Base-by-base conservation (phyloP, 2,329 filamentous ascomycete species). In the Diplodia corticola region DNA sequence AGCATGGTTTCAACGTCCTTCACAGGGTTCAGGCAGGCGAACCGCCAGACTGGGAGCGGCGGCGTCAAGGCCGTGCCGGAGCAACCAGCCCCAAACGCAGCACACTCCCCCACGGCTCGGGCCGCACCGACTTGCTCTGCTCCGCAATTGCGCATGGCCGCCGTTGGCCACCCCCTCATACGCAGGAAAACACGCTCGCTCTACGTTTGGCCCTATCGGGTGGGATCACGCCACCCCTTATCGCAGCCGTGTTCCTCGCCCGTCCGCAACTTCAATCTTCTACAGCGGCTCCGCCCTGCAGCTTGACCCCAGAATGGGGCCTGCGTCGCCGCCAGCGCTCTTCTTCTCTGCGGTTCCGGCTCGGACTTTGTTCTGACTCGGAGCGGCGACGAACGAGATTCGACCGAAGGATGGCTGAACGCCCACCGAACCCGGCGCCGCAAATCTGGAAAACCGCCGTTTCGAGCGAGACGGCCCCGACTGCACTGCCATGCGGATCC, bases 231-330 rank as follows among this genome's bases (percentile, higher is more conserved):
- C 51, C 51, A 55, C 51, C 50, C n/a, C 24, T 30, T 28, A 24
- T 53, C 50, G 26, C 28, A 44, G 40, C 50, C 50, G n/a, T 55
- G 40, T 44, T 15, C 5, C 15, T 37, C 17, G 10, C 24, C 6
- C n/a, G 7, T 55, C 51, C 51, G 51, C 51, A 55, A 37, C 51
- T 37, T 55, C 51, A 33, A 37, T 55, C 51, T 24, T 55, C 51
- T 55, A 20, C n/a, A 35, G 51, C 51, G 51, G 51, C 30, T 55
- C 51, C 51, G 51, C 28, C 51, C 49, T 28, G 49, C 49, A 26
- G 48, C 48, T 20, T 20, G 40, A 5, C 40, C 40, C 40, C 40
- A 44, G 10, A 20, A 17, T 44, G 40, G 40, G 40, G 40, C 40
- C n/a, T 44, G 40, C 40, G 40, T 44, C 33, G 33, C 33, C 33